phyloP scores from a whole-genome alignment of 768 basidiomycete species.

The Fomitopsis pulvina region DNA sequence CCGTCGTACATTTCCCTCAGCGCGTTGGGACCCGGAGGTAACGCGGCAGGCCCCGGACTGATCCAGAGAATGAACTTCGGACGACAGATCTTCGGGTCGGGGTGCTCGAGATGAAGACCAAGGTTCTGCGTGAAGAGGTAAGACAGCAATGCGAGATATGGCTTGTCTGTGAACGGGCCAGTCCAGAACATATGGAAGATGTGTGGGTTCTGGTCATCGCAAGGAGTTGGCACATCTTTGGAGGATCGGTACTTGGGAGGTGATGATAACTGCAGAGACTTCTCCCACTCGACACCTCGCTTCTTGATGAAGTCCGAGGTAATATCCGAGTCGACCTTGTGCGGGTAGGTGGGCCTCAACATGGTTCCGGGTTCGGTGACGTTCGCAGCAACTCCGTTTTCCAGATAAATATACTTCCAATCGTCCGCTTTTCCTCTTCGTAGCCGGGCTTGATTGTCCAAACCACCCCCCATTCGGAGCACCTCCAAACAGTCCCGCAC shows the following conservation, averaged over 20 bases:
- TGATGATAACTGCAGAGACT: slow-evolving; percentile 41
- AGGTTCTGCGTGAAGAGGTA: slow-evolving; percentile 96
- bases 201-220: slow-evolving; percentile 80
- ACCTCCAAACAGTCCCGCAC: slow-evolving; percentile 98
- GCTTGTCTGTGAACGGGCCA: slow-evolving; percentile 97
- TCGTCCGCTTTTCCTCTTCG: slow-evolving; percentile 71
- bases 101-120: slow-evolving; percentile 60
- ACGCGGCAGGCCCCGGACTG: slow-evolving; percentile 93
- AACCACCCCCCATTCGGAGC: slow-evolving; percentile 81
- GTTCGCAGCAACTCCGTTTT: slow-evolving; percentile 40
- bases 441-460: slow-evolving; percentile 75
- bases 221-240: slow-evolving; percentile 51
- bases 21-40: slow-evolving; percentile 80
- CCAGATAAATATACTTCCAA: slow-evolving; percentile 87
- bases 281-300: slow-evolving; percentile 57
- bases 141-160: slow-evolving; percentile 89
- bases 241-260: slow-evolving; percentile 50
- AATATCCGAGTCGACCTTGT: slow-evolving; percentile 33
- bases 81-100: slow-evolving; percentile 59
- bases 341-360: slow-evolving; percentile 21
- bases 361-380: slow-evolving; percentile 28
- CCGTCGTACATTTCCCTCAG: slow-evolving; percentile 75
- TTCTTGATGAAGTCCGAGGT: slow-evolving; percentile 53
- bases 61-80: slow-evolving; percentile 99
- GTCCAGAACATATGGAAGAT: slow-evolving; percentile 99